Evolutionary conservation across 2,329 filamentous ascomycete species (phyloP), one percentile per base, ranked within the genome.

Genomic region (Aspergillus sp.): DNA sequence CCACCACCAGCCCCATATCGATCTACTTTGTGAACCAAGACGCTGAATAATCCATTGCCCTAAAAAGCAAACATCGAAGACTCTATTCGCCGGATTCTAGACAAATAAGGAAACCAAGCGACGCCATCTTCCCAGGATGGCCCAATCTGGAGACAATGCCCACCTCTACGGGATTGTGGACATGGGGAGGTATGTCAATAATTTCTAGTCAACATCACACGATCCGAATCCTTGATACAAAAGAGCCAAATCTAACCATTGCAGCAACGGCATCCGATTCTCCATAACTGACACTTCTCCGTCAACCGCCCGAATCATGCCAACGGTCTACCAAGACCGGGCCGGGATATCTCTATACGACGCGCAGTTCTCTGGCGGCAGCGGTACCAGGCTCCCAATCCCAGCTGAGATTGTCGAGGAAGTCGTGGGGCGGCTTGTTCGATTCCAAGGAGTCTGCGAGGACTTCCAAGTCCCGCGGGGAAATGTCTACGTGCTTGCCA

Each of bases 201-300:
- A 39, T 14, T n/a, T 11, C 21, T 27, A 12, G 6, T 23, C 4
- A 7, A 31, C 27, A 21, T 7, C 15, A n/a, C 46, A 23, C n/a
- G 11, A 19, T 11, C 9, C 19, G 41, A 45, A 3, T 7, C 41
- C 5, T 23, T 19, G 15, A 14, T 11, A 3, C 5, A 12, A 9
- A 53, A 46, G 8, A 19, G 24, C 11, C 7, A 17, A 39, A n/a
- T n/a, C 7, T 52, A 21, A 46, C 37, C 15, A 51, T 24, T 23
- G 37, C 33, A 74, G 91, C 79, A 97, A 96, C 79, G 93, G 92
- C 67, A 93, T 96, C 67, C 90, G 93, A 55, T 96, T 96, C 80
- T 93, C 91, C 45, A 91, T 96, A 68, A 90, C 91, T 8, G 87
- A 91, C 64, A 82, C 96, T n/a, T 83, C 86, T 4, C 87, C 89